These are phyloP conservation scores for Blastobotrys serpentis DNA, from an alignment of 1,139 yeast genomes.

Conservation along the genomic window DNA sequence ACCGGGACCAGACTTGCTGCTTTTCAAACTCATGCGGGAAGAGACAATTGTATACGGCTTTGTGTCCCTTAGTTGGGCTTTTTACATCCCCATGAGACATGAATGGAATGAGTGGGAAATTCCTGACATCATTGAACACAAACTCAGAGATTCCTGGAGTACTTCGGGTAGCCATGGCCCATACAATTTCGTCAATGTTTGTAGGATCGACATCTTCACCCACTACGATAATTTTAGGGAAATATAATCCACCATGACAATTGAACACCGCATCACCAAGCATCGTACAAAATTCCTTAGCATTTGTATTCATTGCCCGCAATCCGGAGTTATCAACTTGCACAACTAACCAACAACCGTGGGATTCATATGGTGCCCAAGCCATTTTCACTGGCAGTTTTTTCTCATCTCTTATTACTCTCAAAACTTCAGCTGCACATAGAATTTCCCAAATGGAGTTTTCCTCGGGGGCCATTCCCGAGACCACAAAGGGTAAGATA, in stretches of 20 bases:
- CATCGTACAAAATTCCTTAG: neutral
- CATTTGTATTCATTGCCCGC: neutral
- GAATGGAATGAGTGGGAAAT: conserved; percentile 9
- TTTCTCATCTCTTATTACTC: neutral
- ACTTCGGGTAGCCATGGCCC: conserved; percentile 6
- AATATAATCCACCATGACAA: neutral
- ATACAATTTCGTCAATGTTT: conserved; percentile 6
- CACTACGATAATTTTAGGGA: conserved; percentile 1
- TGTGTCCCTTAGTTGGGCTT: neutral
- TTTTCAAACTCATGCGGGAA: conserved; percentile 2
- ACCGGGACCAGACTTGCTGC: neutral
- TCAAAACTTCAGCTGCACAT: conserved; percentile 1
- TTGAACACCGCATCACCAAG: conserved; percentile 2
- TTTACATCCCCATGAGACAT: conserved; percentile 2
- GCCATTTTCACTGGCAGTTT: conserved; percentile 1
- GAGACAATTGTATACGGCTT: conserved; percentile 1
- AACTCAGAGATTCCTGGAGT: conserved; percentile 4
- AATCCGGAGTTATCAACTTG: neutral
- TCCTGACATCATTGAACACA: neutral
- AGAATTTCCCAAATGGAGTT: neutral
- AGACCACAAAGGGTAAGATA: conserved; percentile 3
- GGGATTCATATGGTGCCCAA: conserved; percentile 9
- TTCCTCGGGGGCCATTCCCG: conserved; percentile 4
- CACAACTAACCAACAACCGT: conserved; percentile 1
- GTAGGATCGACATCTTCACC: conserved; percentile 8